phyloP scores from a whole-genome alignment of 106 monocot genomes.

The Dioscorea dumetorum region DNA sequence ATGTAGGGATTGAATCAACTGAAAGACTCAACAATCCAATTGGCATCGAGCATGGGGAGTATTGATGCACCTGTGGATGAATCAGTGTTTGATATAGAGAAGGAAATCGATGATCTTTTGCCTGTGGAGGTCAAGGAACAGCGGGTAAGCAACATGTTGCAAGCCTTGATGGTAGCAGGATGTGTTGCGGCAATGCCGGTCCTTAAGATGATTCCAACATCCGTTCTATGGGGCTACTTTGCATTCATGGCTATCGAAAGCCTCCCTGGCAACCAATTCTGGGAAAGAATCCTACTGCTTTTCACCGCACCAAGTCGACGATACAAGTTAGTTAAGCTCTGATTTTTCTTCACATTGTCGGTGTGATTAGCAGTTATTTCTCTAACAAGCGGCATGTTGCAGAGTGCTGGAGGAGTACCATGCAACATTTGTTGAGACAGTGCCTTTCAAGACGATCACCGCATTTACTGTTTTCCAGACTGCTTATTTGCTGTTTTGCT shows the following conservation, averaged over 20 bases:
- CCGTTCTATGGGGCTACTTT: slow-evolving; percentile 85
- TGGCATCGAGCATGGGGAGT: slow-evolving; percentile 57
- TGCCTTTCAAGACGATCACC: slow-evolving; percentile 72
- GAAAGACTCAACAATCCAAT: slow-evolving; percentile 68
- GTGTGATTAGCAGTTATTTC: no score
- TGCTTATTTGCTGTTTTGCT: slow-evolving; percentile 53
- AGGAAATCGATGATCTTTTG: slow-evolving; percentile 78
- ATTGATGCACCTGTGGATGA: slow-evolving; percentile 75
- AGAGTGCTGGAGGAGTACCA: slow-evolving; percentile 82
- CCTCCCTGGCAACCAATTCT: slow-evolving; percentile 93
- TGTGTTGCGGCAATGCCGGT: slow-evolving; percentile 83
- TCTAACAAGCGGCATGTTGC: slow-evolving; percentile 1
- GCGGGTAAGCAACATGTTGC: slow-evolving; percentile 66
- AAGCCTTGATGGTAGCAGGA: slow-evolving; percentile 57
- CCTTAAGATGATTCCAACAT: slow-evolving; percentile 74
- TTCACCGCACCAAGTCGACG: slow-evolving; percentile 81
- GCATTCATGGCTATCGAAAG: slow-evolving; percentile 94
- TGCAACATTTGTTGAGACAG: slow-evolving; percentile 78
- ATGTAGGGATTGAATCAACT: slow-evolving; percentile 53
- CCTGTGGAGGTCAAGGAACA: slow-evolving; percentile 86
- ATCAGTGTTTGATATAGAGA: slow-evolving; percentile 71
- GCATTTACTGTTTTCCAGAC: slow-evolving; percentile 73
- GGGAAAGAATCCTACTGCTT: slow-evolving; percentile 80
- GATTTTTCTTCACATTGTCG: not conserved
- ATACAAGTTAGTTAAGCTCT: slow-evolving; percentile 43